phyloP scores from a whole-genome alignment of 164 flowering plant genomes.

The Amborella trichopoda region DNA sequence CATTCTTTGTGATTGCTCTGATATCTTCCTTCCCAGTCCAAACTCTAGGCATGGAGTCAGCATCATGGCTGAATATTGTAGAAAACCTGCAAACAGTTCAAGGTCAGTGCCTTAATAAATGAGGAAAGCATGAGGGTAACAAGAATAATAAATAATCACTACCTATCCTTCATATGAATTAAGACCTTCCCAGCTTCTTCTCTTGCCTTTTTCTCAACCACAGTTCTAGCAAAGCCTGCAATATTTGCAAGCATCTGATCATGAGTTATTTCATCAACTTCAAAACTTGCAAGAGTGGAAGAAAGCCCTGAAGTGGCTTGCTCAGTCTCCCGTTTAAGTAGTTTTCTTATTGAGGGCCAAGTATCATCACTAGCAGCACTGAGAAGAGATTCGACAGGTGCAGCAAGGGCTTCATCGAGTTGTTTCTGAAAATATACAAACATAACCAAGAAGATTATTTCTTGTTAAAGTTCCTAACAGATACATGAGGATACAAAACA shows the following conservation, averaged over 20 bases:
- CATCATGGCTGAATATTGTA: conserved; percentile 75
- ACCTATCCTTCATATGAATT: conserved; percentile 96
- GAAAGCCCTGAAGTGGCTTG: conserved; percentile 64
- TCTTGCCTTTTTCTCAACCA: conserved; percentile 71
- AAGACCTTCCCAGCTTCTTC: conserved; percentile 93
- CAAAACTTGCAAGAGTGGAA: conserved; percentile 71
- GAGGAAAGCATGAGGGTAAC: not conserved
- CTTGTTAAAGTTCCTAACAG: not conserved
- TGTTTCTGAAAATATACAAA: conserved; percentile 32
- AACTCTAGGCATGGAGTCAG: conserved; percentile 95
- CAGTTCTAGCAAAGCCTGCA: conserved; percentile 54
- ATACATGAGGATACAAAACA: not conserved
- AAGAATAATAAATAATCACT: not conserved
- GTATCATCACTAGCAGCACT: conserved; percentile 78
- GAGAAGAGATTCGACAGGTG: conserved; percentile 84
- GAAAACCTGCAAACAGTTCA: conserved; percentile 47
- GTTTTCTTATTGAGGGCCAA: conserved; percentile 89
- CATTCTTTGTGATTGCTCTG: conserved; percentile 76
- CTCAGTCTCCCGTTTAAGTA: conserved; percentile 65
- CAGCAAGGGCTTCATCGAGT: conserved; percentile 64
- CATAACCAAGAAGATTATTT: not conserved
- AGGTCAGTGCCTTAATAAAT: conserved; percentile 2
- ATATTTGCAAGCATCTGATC: conserved; percentile 50
- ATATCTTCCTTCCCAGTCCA: conserved; percentile 98
- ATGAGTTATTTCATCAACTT: conserved; percentile 49